Conservation (phyloP, 441 rosid species). For the Biscutella laevigata region DNA sequence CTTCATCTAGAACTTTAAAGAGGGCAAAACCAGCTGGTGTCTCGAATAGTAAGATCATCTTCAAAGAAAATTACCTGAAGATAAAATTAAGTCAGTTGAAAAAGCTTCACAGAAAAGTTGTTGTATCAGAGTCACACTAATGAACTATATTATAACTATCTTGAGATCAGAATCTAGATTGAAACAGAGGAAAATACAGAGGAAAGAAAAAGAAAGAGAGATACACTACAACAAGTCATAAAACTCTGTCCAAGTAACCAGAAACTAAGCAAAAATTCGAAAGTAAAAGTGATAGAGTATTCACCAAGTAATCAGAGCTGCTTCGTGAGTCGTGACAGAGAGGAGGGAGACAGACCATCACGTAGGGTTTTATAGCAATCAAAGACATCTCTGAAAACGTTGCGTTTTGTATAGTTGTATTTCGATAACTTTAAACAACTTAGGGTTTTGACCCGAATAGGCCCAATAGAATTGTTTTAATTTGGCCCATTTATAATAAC, state of each 20-base stretch:
- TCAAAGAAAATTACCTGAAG: conserved; percentile 15
- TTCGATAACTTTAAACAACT: background rate
- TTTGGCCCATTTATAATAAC: background rate
- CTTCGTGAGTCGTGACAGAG: conserved; percentile 1
- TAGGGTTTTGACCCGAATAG: background rate
- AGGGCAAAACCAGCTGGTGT: conserved; percentile 86
- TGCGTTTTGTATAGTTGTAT: background rate
- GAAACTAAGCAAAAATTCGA: background rate
- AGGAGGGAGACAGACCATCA: background rate
- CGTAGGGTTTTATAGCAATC: conserved; percentile 17
- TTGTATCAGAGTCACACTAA: background rate
- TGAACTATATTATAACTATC: background rate
- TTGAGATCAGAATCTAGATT: background rate
- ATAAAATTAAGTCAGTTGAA: too few species aligned
- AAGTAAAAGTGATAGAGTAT: background rate
- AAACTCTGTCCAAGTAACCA: background rate
- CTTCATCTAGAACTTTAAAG: conserved; percentile 81
- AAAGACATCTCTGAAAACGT: background rate
- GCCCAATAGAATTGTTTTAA: background rate
- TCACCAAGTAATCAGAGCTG: background rate
- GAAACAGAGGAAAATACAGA: background rate
- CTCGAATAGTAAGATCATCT: conserved; percentile 70
- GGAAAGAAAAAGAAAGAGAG: background rate
- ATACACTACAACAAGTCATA: background rate
- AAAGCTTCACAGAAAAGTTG: too few species aligned